These are phyloP conservation scores for Lentinula boryana DNA, from an alignment of 768 basidiomycete species.

Conservation along the genomic window DNA sequence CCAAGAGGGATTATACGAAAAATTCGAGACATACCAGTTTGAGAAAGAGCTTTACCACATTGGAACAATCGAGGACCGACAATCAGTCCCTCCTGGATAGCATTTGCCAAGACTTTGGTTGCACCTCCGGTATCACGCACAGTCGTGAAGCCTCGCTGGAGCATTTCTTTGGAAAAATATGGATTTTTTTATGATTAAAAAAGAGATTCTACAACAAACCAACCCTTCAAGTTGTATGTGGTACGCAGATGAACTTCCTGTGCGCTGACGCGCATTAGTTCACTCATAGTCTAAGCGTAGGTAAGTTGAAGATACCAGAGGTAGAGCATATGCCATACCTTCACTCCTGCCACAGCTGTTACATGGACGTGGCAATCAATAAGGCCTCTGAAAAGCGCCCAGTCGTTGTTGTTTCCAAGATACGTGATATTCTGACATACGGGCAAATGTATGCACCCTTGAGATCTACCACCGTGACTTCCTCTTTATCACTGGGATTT, in stretches of 20 bases:
- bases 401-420: background rate
- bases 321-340: constrained; percentile 4
- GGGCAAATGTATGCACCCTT: constrained; percentile 32
- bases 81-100: constrained; percentile 31
- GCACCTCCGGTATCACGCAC: constrained; percentile 34
- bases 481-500: constrained; percentile 4
- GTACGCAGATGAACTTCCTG: constrained; percentile 28
- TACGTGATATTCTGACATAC: constrained; percentile 12
- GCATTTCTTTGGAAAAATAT: constrained; percentile 24
- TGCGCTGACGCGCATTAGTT: constrained; percentile 22
- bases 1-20: background rate
- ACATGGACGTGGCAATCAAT: constrained; percentile 41
- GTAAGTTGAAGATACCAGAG: background rate
- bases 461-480: constrained; percentile 21
- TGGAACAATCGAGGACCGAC: constrained; percentile 30
- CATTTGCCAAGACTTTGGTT: constrained; percentile 28
- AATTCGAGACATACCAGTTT: constrained; percentile 22
- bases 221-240: constrained; percentile 30
- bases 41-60: constrained; percentile 32
- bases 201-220: background rate
- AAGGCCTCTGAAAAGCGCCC: constrained; percentile 21
- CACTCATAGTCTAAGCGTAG: constrained; percentile 22
- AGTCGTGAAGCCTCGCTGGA: constrained; percentile 31
- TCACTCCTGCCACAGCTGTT: constrained; percentile 32
- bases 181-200: too few species aligned